Conservation (phyloP, 495 filamentous ascomycete species). For the Aspergillus asperescens region DNA sequence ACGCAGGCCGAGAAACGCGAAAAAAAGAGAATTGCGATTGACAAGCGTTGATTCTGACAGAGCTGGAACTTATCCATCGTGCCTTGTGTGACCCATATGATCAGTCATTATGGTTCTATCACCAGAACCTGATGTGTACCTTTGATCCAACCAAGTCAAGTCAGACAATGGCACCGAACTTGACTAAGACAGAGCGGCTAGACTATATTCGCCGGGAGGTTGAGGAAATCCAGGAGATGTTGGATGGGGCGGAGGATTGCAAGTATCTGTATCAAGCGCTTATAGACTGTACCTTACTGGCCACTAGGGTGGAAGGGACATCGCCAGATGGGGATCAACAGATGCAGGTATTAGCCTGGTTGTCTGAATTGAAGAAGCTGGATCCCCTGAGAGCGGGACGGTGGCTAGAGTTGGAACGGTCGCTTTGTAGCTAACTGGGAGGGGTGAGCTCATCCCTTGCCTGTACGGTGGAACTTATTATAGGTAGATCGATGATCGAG, state of each 20-base stretch:
- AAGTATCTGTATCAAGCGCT: slow-evolving; percentile 79
- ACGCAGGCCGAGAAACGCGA: neutral
- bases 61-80: slow-evolving; percentile 67
- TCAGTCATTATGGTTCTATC: slow-evolving; percentile 95
- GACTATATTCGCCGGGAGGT: slow-evolving; percentile 65
- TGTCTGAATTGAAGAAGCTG: slow-evolving; percentile 55
- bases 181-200: slow-evolving; percentile 56
- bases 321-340: slow-evolving; percentile 36
- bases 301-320: slow-evolving; percentile 31
- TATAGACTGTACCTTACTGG: slow-evolving; percentile 50
- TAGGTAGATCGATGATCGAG: slow-evolving; percentile 2
- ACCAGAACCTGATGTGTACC: slow-evolving; percentile 69
- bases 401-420: slow-evolving; percentile 58
- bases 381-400: slow-evolving; percentile 66
- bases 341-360: slow-evolving; percentile 52
- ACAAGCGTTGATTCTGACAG: slow-evolving; percentile 29
- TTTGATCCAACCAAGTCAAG: slow-evolving; percentile 47
- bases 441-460: slow-evolving; percentile 5
- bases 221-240: slow-evolving; percentile 62
- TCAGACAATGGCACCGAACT: slow-evolving; percentile 57
- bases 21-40: slow-evolving; percentile 4
- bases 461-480: neutral
- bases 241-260: slow-evolving; percentile 67
- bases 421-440: slow-evolving; percentile 20
- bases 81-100: slow-evolving; percentile 86